phyloP scores from a whole-genome alignment of 495 filamentous ascomycete genomes.

The Neurospora sp. region DNA sequence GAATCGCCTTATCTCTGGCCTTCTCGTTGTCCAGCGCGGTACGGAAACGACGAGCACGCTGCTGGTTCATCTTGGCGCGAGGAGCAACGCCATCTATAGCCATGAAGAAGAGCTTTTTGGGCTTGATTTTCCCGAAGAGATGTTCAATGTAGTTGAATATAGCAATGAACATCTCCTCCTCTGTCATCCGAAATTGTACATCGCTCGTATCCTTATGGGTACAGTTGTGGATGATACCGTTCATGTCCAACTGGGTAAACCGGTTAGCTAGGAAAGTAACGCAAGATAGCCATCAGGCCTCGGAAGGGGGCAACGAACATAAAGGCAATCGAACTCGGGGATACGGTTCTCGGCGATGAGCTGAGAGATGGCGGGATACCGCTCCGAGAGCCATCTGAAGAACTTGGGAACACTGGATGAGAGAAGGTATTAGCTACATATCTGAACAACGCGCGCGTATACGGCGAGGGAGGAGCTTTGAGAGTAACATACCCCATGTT shows the following conservation, averaged over 20 bases:
- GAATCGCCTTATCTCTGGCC: conserved; percentile 80
- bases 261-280: conserved; percentile 10
- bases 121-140: conserved; percentile 96
- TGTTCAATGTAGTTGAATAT: conserved; percentile 99
- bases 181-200: conserved; percentile 82
- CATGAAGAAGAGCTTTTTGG: conserved; percentile 98
- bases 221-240: conserved; percentile 99
- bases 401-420: conserved; percentile 90
- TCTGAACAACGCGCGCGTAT: neutral
- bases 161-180: conserved; percentile 98
- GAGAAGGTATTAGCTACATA: neutral
- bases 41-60: conserved; percentile 88
- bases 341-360: conserved; percentile 98
- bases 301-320: conserved; percentile 40
- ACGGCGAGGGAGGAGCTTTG: neutral
- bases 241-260: conserved; percentile 74
- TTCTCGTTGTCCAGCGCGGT: conserved; percentile 86
- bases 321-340: conserved; percentile 97
- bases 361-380: conserved; percentile 97
- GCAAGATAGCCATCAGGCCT: neutral
- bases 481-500: conserved; percentile 19
- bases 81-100: conserved; percentile 97
- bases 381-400: conserved; percentile 90
- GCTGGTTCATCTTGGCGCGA: conserved; percentile 99
- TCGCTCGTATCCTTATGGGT: conserved; percentile 93